Base-by-base conservation (phyloP, 2,329 filamentous ascomycete species). In the Zelopaecilomyces penicillatus region DNA sequence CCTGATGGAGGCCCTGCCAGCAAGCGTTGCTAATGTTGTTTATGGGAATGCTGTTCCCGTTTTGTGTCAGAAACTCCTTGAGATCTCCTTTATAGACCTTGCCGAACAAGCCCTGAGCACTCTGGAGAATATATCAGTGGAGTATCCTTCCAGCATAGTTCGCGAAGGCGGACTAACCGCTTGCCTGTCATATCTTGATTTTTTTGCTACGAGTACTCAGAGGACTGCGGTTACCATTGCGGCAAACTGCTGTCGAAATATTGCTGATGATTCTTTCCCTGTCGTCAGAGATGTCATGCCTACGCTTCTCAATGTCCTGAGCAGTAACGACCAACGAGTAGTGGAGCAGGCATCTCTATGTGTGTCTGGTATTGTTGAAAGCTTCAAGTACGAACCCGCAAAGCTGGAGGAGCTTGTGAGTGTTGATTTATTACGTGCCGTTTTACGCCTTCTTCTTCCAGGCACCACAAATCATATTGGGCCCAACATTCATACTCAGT, bases 31-130 rank as follows among this genome's bases (percentile, higher is more conserved):
- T 9, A 96, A 95, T 61, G 89, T 98, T 10, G 93, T 97, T 4
- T 97, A 97, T 61, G 91, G 90, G n/a, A 88, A 89, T 41, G 93
- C 93, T 31, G 93, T 98, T 5, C 90, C 93, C 3, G 82, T 98
- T 9, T 71, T 98, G 28, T 97, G 93, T 67, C 87, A 91, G 60
- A 98, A 97, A 66, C 74, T 98, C 30, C 74, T 97, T 49, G 90
- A 97, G 65, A 97, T 97, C 38, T 85, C 91, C 50, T 98, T 91
- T 63, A 98, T 98, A 61, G 93, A 98, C 64, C 74, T 98, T 43
- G 94, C 94, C 33, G 93, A 98, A 67, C 94, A 98, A 68, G 89
- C 93, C 46, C 70, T 98, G 41, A 98, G 89, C 69, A 98, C 93
- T 0, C 72, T 98, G 43, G 90, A 97, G 62, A 98, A 97, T 67